Base-by-base conservation (phyloP, 1,139 yeast species). In the Pichia sp. region DNA sequence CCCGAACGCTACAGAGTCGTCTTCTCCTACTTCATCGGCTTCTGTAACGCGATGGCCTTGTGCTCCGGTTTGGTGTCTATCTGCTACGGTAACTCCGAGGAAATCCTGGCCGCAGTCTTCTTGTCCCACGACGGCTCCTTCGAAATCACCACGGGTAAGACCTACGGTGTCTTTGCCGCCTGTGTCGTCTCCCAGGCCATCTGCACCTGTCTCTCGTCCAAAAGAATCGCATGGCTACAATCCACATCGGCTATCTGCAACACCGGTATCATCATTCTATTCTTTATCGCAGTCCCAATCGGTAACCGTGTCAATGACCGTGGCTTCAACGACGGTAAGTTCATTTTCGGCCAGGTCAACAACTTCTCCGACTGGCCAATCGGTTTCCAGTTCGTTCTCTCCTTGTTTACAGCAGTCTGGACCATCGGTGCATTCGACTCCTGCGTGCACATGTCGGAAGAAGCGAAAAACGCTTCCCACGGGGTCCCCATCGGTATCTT, bases 401-500 rank as follows among this genome's bases (percentile, higher is more conserved):
- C 84, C 17, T 79, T 85, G 78, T 77, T 84, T 46, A 60, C 89
- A 1, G 83, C 87, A 2, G 79, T 80, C 46, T 81, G 86, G 86
- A 79, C 84, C 31, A 81, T 81, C 62, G 84, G 84, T 60, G 84
- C 88, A 0, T 85, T 84, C 65, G 92, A 85, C 65, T 80, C 87
- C 7, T 84, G 87, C 62, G 83, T 85, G 50, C 92, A 85, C 68
- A 80, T 84, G 79, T 76, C 84, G 46, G 93, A 85, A 66, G 92
- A 86, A 66, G 87, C 87, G 27, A 74, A 75, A 49, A 79, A 84
- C 63, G 89, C 91, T 2, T 75, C 84, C 40, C 75, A 74, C 52
- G 81, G 88, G n/a, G 85, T 85, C n/a, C 90, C 92, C 6, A 70
- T 79, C 45, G 92, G 90, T 42, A 85, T 83, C 52, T 70, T 80